Percentiles rank a stretch among this genome's conserved stretches.
Evolutionary conservation across 2,329 filamentous ascomycete genomes (phyloP).

Genomic region (Aspergillus chevalieri): DNA sequence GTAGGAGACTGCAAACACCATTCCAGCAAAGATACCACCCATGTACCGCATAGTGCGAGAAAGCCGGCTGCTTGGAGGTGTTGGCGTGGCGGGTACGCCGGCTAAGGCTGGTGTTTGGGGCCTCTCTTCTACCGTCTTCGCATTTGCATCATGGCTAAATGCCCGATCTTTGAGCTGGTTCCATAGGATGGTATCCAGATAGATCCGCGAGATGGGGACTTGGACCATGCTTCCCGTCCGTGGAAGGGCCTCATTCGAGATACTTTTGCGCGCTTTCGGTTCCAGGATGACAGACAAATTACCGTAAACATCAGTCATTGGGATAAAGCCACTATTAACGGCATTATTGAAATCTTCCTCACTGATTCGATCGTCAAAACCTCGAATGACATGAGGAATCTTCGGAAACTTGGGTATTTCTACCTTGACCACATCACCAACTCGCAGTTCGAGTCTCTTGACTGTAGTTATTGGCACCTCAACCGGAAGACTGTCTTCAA

Average conservation of each 20-base stretch:
- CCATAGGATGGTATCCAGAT: constrained; percentile 44
- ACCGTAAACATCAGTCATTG: constrained; percentile 40
- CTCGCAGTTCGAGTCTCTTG: constrained; percentile 39
- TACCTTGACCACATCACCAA: constrained; percentile 44
- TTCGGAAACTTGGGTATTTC: constrained; percentile 39
- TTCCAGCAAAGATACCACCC: constrained; percentile 61
- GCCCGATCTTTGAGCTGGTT: constrained; percentile 37
- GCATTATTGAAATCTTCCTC: constrained; percentile 20
- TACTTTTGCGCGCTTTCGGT: constrained; percentile 38
- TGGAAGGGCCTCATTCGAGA: constrained; percentile 27
- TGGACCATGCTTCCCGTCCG: constrained; percentile 29
- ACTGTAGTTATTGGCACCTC: constrained; percentile 36
- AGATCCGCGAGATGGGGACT: constrained; percentile 41
- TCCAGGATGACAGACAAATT: constrained; percentile 36
- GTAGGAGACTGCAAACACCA: constrained; percentile 84
- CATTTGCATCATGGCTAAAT: constrained; percentile 25
- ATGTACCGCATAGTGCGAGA: constrained; percentile 33
- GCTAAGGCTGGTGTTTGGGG: constrained; percentile 29
- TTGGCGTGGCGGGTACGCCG: constrained; percentile 34
- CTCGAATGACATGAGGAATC: constrained; percentile 38
- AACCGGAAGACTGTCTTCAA: constrained; percentile 38
- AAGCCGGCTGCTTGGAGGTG: constrained; percentile 46
- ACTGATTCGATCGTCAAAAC: constrained; percentile 33
- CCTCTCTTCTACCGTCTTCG: constrained; percentile 12
- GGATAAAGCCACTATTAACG: constrained; percentile 17